Base-by-base conservation (phyloP, 352 stramenopile genomes). In the Blastocystis sp. region DNA sequence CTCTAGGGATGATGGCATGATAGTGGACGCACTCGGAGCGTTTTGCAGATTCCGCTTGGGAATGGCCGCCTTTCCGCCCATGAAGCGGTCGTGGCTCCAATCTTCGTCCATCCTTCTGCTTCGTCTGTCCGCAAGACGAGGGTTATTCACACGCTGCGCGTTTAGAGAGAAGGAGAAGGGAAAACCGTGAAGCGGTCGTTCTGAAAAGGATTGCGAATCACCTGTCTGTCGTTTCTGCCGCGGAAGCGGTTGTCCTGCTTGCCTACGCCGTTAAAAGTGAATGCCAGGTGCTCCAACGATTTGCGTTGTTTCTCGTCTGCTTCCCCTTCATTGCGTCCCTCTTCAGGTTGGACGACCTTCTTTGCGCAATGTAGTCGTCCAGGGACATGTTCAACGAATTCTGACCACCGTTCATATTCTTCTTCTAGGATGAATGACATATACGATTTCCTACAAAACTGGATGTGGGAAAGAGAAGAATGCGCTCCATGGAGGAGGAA, bases 281-380 rank as follows among this genome's bases (percentile, higher is more conserved):
- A 42, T n/a, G 19, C n/a, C 1, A 7, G 34, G 19, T n/a, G 19
- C 1, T 1, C 14, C 4, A 45, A 74, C 64, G 64, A 74, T 45
- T 74, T 14, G 19, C 34, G n/a, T 11, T 69, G 40, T 69, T 28
- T 28, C 62, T 21, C 10, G 24, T 24, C 21, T 42, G 11, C 34
- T 40, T 69, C 34, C 11, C n/a, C 40, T 69, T 21, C 1, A 19
- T 38, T 11, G 17, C 19, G n/a, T 69, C 40, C 21, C 62, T 69
- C n/a, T 45, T 52, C 24, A 81, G 42, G 43, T 59, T 38, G n/a
- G 17, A 10, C 3, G 24, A 38, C 43, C 71, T 63, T 60, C 52
- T 81, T 59, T 60, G 64, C 19, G 38, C 42, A 60, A 81, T 81
- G 43, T 66, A 66, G 17, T 81, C 42, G 54, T 81, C 71, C 71